phyloP scores from a whole-genome alignment of 106 monocot species.

The Acorus gramineus region DNA sequence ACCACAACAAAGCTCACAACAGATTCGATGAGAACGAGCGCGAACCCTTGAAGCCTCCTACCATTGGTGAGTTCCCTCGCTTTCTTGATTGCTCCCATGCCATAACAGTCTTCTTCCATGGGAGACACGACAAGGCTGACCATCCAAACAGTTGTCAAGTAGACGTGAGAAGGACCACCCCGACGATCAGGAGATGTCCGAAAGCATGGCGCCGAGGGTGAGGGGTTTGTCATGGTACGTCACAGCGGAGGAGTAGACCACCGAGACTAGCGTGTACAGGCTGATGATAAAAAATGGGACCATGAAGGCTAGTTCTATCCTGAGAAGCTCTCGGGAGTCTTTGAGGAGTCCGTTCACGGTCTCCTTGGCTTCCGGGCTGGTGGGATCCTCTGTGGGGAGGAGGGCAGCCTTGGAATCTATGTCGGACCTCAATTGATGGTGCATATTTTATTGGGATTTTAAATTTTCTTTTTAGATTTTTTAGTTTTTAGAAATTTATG shows the following conservation, averaged over 20 bases:
- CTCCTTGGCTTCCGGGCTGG: too few species aligned
- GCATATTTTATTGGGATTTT: too few species aligned
- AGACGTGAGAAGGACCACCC: neutral
- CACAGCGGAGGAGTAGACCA: slow-evolving; percentile 6
- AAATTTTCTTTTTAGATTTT: neutral
- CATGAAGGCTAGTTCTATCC: too few species aligned
- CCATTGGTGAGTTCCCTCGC: slow-evolving; percentile 13
- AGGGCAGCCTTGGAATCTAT: too few species aligned
- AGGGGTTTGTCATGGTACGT: slow-evolving; percentile 4
- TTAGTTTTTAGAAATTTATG: too few species aligned
- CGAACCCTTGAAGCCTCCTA: slow-evolving; percentile 9
- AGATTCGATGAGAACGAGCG: slow-evolving; percentile 4
- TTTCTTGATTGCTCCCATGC: slow-evolving; percentile 12
- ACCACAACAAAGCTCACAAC: slow-evolving; percentile 1
- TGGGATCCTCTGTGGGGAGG: too few species aligned
- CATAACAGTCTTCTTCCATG: slow-evolving; percentile 14
- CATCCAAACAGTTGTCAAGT: slow-evolving; percentile 18
- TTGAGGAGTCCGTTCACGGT: too few species aligned
- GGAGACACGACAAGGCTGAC: slow-evolving; percentile 20
- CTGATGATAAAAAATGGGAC: too few species aligned
- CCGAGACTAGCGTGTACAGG: too few species aligned
- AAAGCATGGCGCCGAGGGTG: neutral
- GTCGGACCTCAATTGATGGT: too few species aligned
- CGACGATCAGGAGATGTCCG: neutral
- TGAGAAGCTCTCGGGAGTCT: too few species aligned